These are phyloP conservation scores for Gnomoniopsis smithogilvyi DNA, from an alignment of 2,329 filamentous ascomycete genomes.

Conservation along the genomic window DNA sequence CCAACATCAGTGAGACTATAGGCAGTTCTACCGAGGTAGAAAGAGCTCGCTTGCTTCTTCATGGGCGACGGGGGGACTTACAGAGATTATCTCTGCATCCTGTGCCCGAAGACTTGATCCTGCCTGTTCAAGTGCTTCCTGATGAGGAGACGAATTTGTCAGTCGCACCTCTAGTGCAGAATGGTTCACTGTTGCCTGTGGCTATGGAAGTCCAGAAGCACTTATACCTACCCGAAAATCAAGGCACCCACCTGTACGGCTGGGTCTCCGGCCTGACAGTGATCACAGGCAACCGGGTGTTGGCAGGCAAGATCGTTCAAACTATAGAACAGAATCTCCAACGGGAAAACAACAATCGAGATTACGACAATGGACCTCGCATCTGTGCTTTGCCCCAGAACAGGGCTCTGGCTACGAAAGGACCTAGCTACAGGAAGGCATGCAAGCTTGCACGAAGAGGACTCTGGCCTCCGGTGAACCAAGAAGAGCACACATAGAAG, in stretches of 20 bases:
- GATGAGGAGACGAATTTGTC: not conserved
- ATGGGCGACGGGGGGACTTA: not conserved
- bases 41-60: conserved; percentile 58
- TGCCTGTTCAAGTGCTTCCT: conserved; percentile 10
- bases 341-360: conserved; percentile 7
- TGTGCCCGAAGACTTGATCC: conserved; percentile 8
- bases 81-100: conserved; percentile 11
- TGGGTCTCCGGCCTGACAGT: conserved; percentile 7
- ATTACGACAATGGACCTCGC: conserved; percentile 12
- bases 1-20: conserved; percentile 62
- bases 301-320: conserved; percentile 10
- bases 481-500: not conserved
- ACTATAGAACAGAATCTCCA: conserved; percentile 10
- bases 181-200: conserved; percentile 5
- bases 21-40: conserved; percentile 58
- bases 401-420: conserved; percentile 15
- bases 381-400: conserved; percentile 13
- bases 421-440: conserved; percentile 1
- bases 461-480: not conserved
- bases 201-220: conserved; percentile 11
- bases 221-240: conserved; percentile 2
- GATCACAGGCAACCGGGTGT: conserved; percentile 12
- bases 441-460: not conserved
- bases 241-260: conserved; percentile 6
- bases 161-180: not conserved